phyloP scores from a whole-genome alignment of 768 basidiomycete genomes.

The Psilocybe tampanensis region DNA sequence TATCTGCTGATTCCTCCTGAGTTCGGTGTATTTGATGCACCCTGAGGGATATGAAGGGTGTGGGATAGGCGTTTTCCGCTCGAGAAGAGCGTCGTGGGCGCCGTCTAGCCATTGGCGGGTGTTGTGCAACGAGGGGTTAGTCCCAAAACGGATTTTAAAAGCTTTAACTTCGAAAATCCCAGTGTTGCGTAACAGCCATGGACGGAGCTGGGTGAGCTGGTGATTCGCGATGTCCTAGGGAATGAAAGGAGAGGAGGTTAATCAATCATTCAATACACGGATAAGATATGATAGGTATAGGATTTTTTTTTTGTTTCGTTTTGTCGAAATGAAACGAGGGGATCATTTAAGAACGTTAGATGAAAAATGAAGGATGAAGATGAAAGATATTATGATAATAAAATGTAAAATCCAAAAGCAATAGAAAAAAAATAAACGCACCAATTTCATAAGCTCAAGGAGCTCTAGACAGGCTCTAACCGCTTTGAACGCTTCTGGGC shows the following conservation, averaged over 20 bases:
- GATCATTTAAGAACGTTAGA: constrained; percentile 13
- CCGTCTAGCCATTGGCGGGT: constrained; percentile 69
- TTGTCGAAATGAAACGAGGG: neutral
- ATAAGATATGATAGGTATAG: neutral
- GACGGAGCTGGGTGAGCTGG: constrained; percentile 89
- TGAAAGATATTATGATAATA: neutral
- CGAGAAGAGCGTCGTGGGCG: constrained; percentile 49
- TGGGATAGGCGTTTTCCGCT: constrained; percentile 39
- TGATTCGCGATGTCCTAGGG: constrained; percentile 93
- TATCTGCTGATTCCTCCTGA: constrained; percentile 55
- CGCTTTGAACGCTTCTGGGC: constrained; percentile 69
- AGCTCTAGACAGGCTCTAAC: constrained; percentile 87
- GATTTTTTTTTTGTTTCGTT: neutral
- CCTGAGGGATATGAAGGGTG: constrained; percentile 45
- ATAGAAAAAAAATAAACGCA: constrained; percentile 40
- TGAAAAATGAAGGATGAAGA: constrained; percentile 13
- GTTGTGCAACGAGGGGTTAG: constrained; percentile 45
- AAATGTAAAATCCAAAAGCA: too few species aligned
- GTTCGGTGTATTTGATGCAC: constrained; percentile 42
- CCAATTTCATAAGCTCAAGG: constrained; percentile 94
- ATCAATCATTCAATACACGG: too few species aligned
- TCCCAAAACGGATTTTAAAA: constrained; percentile 62
- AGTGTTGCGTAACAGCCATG: constrained; percentile 82
- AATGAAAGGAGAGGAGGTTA: neutral
- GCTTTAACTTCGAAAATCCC: constrained; percentile 79